phyloP scores from a whole-genome alignment of 164 flowering plant genomes.

The Liquidambar formosana region DNA sequence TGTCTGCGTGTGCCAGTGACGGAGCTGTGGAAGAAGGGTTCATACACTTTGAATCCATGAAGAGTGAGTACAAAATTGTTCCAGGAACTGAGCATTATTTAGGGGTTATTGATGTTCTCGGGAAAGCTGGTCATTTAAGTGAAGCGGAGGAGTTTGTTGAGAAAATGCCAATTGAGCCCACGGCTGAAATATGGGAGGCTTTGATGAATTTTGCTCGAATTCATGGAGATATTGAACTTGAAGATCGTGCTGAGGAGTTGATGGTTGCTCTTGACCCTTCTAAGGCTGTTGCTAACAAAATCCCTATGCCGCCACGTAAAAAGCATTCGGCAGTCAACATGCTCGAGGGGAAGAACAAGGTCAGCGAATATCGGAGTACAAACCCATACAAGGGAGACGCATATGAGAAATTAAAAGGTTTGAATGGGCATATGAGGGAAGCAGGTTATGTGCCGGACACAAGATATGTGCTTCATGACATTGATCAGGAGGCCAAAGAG shows the following conservation, averaged over 20 bases:
- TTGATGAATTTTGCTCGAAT: constrained; percentile 25
- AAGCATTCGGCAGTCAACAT: constrained; percentile 30
- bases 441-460: constrained; percentile 47
- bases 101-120: constrained; percentile 29
- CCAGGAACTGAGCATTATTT: constrained; percentile 34
- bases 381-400: constrained; percentile 20
- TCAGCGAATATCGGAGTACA: constrained; percentile 15
- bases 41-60: constrained; percentile 25
- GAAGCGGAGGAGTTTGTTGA: constrained; percentile 41
- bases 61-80: constrained; percentile 20
- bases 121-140: constrained; percentile 32
- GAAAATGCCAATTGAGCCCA: constrained; percentile 29
- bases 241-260: constrained; percentile 31
- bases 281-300: constrained; percentile 3
- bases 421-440: constrained; percentile 37
- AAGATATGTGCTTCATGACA: constrained; percentile 47
- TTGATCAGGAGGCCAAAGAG: constrained; percentile 43
- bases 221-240: constrained; percentile 45
- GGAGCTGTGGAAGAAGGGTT: constrained; percentile 31
- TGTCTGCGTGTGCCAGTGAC: constrained; percentile 34
- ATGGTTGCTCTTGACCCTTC: constrained; percentile 24
- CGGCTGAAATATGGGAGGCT: constrained; percentile 28
- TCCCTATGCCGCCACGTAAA: constrained; percentile 23
- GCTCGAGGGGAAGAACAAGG: constrained; percentile 33
- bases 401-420: constrained; percentile 22